Evolutionary conservation across 345 rosid species (phyloP).

Genomic region (Tarenaya hassleriana): DNA sequence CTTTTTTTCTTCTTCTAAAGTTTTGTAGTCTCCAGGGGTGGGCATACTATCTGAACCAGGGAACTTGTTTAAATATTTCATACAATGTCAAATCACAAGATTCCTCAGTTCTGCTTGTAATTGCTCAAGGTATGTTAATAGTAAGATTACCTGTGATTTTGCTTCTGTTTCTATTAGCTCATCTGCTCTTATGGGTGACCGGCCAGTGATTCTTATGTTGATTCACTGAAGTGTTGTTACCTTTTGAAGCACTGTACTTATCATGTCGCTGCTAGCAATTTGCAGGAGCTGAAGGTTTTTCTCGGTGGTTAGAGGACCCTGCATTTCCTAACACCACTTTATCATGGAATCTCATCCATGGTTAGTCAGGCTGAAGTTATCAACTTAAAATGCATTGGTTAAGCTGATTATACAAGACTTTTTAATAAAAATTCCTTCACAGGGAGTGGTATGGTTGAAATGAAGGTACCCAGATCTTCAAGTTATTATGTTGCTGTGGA

Average conservation of each 20-base stretch:
- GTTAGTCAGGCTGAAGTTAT: slow-evolving; percentile 37
- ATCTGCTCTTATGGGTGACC: no score
- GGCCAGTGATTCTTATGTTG: no score
- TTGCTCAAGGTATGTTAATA: slow-evolving; percentile 65
- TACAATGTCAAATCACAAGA: slow-evolving; percentile 42
- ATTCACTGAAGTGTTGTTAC: no score
- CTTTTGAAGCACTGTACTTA: slow-evolving; percentile 8
- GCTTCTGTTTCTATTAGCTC: no score
- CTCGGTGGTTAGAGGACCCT: slow-evolving; percentile 43
- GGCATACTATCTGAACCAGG: slow-evolving; percentile 51
- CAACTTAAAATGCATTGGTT: slow-evolving; percentile 14
- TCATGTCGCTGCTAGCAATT: slow-evolving; percentile 21
- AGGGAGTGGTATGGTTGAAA: slow-evolving; percentile 58
- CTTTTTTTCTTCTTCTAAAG: not conserved
- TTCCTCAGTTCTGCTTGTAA: slow-evolving; percentile 48
- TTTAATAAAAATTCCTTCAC: slow-evolving; percentile 18
- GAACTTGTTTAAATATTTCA: slow-evolving; percentile 60
- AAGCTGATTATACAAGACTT: slow-evolving; percentile 1
- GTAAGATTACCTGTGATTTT: no score
- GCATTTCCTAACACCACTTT: slow-evolving; percentile 39
- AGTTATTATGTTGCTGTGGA: slow-evolving; percentile 59
- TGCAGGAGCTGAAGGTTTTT: slow-evolving; percentile 50
- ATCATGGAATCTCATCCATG: slow-evolving; percentile 58
- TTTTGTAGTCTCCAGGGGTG: slow-evolving; percentile 42
- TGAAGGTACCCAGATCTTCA: slow-evolving; percentile 44